phyloP scores from a whole-genome alignment of 345 rosid genomes.

The Brassica juncea region DNA sequence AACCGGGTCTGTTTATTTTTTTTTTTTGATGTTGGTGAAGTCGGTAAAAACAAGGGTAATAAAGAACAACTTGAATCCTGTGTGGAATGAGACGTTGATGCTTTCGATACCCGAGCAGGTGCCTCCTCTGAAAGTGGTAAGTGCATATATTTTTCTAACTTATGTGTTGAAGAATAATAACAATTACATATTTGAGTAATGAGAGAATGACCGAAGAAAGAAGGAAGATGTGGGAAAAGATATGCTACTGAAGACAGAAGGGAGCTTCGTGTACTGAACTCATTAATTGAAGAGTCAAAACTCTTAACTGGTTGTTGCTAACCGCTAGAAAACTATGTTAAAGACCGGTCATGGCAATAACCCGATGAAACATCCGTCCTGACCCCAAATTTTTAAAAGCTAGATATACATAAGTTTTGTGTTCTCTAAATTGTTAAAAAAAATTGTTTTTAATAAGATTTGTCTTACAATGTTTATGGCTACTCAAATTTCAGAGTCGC shows the following conservation, averaged over 20 bases:
- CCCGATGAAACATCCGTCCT: too few species aligned
- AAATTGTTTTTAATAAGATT: too few species aligned
- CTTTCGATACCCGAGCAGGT: constrained; percentile 85
- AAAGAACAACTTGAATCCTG: constrained; percentile 93
- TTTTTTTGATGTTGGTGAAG: constrained; percentile 43
- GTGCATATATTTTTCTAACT: constrained; percentile 10
- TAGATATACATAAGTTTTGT: background rate
- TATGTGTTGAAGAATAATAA: background rate
- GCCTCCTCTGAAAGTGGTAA: constrained; percentile 91
- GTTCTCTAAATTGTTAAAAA: too few species aligned
- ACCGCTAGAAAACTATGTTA: too few species aligned
- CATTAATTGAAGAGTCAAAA: too few species aligned
- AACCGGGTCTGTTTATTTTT: background rate
- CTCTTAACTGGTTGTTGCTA: too few species aligned
- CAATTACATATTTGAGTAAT: background rate
- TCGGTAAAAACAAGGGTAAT: constrained; percentile 88
- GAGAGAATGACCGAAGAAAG: background rate
- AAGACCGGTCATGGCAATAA: too few species aligned
- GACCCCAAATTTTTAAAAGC: too few species aligned
- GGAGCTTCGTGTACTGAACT: too few species aligned
- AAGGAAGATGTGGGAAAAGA: background rate
- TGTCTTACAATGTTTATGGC: background rate
- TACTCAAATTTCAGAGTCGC: background rate
- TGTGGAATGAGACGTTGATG: constrained; percentile 97
- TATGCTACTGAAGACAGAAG: background rate